phyloP scores from a whole-genome alignment of 257 asterid species.

The Fraxinus americana region DNA sequence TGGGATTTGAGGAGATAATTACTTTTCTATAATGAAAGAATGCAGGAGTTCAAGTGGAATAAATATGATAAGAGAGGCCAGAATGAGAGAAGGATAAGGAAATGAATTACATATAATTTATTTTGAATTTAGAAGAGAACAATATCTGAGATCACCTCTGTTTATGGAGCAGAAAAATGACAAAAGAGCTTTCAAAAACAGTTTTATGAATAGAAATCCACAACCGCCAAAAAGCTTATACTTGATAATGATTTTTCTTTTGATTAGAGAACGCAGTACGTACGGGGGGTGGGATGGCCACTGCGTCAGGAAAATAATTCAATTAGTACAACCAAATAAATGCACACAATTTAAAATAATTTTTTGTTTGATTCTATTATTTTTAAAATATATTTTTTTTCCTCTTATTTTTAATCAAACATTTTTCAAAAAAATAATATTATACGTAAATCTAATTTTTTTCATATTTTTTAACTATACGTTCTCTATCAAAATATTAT shows the following conservation, averaged over 20 bases:
- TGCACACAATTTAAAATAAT: no score
- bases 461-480: no score
- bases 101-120: constrained; percentile 3
- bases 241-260: constrained; percentile 28
- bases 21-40: background rate
- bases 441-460: no score
- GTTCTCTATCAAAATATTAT: no score
- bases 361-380: no score
- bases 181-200: constrained; percentile 11
- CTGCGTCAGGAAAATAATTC: background rate
- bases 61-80: constrained; percentile 39
- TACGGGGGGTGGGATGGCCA: background rate
- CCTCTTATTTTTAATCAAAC: no score
- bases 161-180: constrained; percentile 36
- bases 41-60: constrained; percentile 33
- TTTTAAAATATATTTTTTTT: no score
- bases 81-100: constrained; percentile 35
- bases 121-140: no score
- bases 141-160: constrained; percentile 38
- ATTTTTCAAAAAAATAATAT: no score
- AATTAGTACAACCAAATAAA: no score
- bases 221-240: constrained; percentile 41
- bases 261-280: constrained; percentile 2
- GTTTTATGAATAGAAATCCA: background rate
- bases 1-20: background rate